Evolutionary conservation across 2,329 filamentous ascomycete genomes (phyloP), one percentile per base, ranked within the genome.

Genomic region (Colletotrichum siamense): DNA sequence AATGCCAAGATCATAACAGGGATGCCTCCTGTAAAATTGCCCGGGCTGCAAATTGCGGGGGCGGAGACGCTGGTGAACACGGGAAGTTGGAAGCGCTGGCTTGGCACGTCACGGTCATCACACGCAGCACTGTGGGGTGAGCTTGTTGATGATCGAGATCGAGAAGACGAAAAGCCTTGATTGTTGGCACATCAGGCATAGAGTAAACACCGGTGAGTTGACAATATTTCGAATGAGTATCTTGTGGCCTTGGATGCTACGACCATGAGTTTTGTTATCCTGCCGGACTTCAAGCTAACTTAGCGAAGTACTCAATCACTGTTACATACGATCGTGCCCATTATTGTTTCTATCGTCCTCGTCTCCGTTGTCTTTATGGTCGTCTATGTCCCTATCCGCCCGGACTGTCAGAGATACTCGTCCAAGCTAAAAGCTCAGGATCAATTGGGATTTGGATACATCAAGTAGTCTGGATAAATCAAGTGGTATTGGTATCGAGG

Each of bases 1-100:
- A 12, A 32, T 68, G 63, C 62, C 63, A 68, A 62, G 70, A 30
- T 4, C 6, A 8, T 15, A 4, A 2, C 2, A 28, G 28, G 32
- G 63, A 49, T 66, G 39, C 18, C 16, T 36, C 63, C 16, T 36
- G 36, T 49, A 22, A 49, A 49, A 1, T 49, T 49, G 44, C 6
- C 44, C 10, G n/a, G n/a, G 44, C 10, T 4, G 44, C 44, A 32
- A 36, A 59, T 69, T 61, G 61, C 13, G 49, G 67, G 22, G 59
- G 34, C 39, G 67, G 49, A 9, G 22, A 26, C 22, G 18, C 12
- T 9, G n/a, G 34, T n/a, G 32, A 52, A 22, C 8, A 24, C 6
- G 32, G 72, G 72, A 68, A 75, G 28, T 52, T 75, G 49, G 32
- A 75, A 75, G 68, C 68, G 68, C 68, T 28, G 61, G 30, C 68